Percentiles rank a stretch among this genome's conserved stretches.
These are phyloP conservation scores for Pyrus communis DNA, from an alignment of 306 rosid species.

Conservation along the genomic window DNA sequence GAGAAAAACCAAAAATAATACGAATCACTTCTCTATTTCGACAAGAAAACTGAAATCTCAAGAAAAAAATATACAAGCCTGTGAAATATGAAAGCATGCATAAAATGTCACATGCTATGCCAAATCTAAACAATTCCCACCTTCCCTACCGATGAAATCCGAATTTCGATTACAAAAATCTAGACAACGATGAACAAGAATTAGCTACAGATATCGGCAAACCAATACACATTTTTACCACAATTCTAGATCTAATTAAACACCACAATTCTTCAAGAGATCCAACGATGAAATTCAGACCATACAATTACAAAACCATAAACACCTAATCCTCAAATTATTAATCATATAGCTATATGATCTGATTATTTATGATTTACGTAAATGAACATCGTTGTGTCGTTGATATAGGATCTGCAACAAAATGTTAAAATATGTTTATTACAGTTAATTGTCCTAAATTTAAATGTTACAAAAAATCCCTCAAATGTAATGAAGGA, in stretches of 20 bases:
- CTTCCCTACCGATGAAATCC: not conserved
- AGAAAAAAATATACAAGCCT: not conserved
- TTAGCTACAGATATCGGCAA: not conserved
- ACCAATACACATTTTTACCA: not conserved
- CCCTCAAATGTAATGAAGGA: not conserved
- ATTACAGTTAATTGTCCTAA: too few relatives aligned
- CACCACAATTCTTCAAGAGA: not conserved
- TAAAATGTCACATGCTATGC: not conserved
- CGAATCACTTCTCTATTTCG: not conserved
- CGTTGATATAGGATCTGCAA: too few relatives aligned
- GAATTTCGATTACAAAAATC: not conserved
- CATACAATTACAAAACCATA: not conserved
- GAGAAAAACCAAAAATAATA: not conserved
- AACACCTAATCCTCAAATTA: not conserved
- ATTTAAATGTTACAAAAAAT: not conserved
- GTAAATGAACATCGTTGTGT: too few relatives aligned
- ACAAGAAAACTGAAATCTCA: not conserved
- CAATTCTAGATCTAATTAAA: not conserved
- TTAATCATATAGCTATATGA: not conserved
- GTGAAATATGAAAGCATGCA: not conserved
- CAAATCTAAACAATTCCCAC: not conserved
- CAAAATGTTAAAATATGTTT: too few relatives aligned
- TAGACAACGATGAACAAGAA: too few relatives aligned
- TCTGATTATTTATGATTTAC: too few relatives aligned
- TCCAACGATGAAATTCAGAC: not conserved